Evolutionary conservation across 257 asterid species (phyloP), one percentile per base, ranked within the genome.

Genomic region (Penstemon newberryi): DNA sequence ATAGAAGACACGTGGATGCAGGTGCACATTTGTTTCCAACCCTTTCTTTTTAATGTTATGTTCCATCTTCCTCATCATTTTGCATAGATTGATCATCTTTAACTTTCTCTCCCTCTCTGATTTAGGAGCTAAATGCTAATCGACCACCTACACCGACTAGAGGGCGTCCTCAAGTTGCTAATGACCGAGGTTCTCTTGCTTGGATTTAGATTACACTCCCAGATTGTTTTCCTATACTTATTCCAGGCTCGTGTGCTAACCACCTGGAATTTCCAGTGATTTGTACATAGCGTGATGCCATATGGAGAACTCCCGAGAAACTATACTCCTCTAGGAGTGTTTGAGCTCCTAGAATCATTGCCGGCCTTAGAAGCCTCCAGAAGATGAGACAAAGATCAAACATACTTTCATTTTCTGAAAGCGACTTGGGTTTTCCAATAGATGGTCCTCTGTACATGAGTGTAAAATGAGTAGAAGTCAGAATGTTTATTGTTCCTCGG

Each of bases 1-100:
- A 79, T 84, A 33, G 99, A 94, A 57, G 99, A 91, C 81, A 91
- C 95, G 0, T 94, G 99, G 99, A 94, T 94, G 98, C 99, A 91
- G 99, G 99, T 94, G 63, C 77, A 57, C 63, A 43, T n/a, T 65
- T 67, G 49, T 59, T 46, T 63, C 40, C 58, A n/a, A 46, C 55
- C 6, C 6, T 74, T 46, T 4, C 18, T 40, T 15, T 72, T 9
- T 51, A 18, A 46, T 42, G 3, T 51, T 38, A 4, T 63, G 12
- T 46, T 39, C 74, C 3, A 36, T 13, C 4, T 41, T 13, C 2
- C 18, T 53, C 52, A 59, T 68, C 45, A 55, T 45, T 13, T 6
- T 63, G 59, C 46, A 43, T 38, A 46, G 6, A 62, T 41, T 72
- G 45, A 69, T 68, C 50, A 4, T 5, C n/a, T 12, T 42, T 63